Percentiles rank a stretch among this genome's conserved stretches.
Conservation (phyloP, 2,329 filamentous ascomycete genomes). For the Fusarium mexicanum region DNA sequence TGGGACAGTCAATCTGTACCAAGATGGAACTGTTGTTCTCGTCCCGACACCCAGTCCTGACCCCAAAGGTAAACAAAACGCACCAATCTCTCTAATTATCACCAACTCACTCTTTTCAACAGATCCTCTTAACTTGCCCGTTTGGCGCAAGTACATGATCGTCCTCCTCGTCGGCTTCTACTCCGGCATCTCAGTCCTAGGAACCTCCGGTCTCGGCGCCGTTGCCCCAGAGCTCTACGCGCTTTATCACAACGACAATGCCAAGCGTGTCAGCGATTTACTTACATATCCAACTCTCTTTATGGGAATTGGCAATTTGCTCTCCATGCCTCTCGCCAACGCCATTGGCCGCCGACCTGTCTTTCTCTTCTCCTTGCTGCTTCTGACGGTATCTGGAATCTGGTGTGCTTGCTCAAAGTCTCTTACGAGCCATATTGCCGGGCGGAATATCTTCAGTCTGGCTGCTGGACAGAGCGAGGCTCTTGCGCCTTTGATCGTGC, state of each 20-base stretch:
- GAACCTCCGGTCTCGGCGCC: slow-evolving; percentile 7
- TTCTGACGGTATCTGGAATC: not conserved
- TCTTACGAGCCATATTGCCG: not conserved
- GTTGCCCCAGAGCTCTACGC: not conserved
- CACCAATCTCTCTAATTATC: rapidly evolving
- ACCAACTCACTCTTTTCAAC: rapidly evolving
- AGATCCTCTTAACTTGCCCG: slow-evolving; percentile 5
- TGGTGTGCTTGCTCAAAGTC: slow-evolving; percentile 14
- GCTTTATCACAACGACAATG: not conserved
- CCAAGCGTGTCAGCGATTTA: not conserved
- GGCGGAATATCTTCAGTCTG: not conserved
- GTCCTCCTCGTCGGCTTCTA: slow-evolving; percentile 15
- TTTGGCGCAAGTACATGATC: slow-evolving; percentile 11
- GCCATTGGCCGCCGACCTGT: not conserved
- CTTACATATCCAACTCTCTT: slow-evolving; percentile 7
- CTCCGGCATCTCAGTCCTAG: slow-evolving; percentile 10
- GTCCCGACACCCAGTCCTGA: slow-evolving; percentile 6
- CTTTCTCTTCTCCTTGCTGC: not conserved
- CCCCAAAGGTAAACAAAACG: not conserved
- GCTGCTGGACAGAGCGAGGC: slow-evolving; percentile 14
- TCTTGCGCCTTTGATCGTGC: not conserved
- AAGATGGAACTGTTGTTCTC: slow-evolving; percentile 5
- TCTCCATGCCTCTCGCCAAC: not conserved
- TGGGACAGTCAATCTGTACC: slow-evolving; percentile 6
- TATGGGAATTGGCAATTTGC: slow-evolving; percentile 1